Base-by-base conservation (phyloP, 2,329 filamentous ascomycete species). In the Trichoderma breve region DNA sequence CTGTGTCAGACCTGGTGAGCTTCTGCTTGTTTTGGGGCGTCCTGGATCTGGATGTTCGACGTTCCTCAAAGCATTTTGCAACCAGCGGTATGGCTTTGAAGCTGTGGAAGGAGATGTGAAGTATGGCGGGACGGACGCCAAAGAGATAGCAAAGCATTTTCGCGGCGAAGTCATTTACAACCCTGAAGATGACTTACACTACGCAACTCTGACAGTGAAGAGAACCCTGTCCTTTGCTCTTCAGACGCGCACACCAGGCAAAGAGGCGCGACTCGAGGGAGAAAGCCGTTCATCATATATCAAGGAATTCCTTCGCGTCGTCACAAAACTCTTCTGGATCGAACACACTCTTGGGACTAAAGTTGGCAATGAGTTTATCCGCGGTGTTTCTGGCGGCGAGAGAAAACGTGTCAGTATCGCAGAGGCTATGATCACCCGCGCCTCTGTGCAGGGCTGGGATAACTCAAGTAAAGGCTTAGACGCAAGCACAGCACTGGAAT, bases 321-420 rank as follows among this genome's bases (percentile, higher is more conserved):
- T 93, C 4, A 88, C 91, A 39, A 91, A 91, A 74, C 82, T 93
- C 0, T 92, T 93, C 75, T 91, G 91, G 83, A 92, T 93, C 28
- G 87, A 89, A 67, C 91, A 93, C 75, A 92, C 90, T 0, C 81
- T 91, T 55, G 84, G 87, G n/a, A 93, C 91, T 0, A 89, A 88
- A 73, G 89, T 93, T 12, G 91, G 91, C 9, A 89, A 92, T 73
- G 90, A 92, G 73, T 86, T 90, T 55, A 86, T 92, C n/a, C 86
- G 90, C 6, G 83, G 83, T 30, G 86, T 92, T 0, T 89, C 86
- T 4, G 90, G 90, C 28, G 90, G 90, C 53, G 90, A 92, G 78
- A 84, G 89, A 69, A 93, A 95, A 82, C 89, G 93, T 78, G 92
- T 95, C 3, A 91, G 89, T 51, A 92, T 94, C 73, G 92, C 91